Evolutionary conservation across 768 basidiomycete genomes (phyloP).

Genomic region (Boletus rufocinnamomeus): DNA sequence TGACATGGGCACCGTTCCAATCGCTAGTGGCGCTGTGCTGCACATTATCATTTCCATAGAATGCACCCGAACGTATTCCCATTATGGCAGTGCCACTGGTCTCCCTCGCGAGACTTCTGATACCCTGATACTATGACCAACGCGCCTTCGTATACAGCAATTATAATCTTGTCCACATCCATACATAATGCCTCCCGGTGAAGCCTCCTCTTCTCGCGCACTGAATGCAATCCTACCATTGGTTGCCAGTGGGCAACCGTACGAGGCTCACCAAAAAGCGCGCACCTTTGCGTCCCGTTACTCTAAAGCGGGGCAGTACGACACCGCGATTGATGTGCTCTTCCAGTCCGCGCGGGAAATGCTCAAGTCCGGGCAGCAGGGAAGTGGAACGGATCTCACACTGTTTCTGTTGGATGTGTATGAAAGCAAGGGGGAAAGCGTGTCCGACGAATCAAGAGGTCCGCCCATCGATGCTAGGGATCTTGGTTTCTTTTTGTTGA

Average conservation of each 20-base stretch:
- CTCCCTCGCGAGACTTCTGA: slow-evolving; percentile 21
- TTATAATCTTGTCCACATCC: slow-evolving; percentile 6
- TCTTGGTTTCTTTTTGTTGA: background rate
- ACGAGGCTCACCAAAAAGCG: slow-evolving; percentile 96
- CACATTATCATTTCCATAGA: background rate
- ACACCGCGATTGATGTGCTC: slow-evolving; percentile 88
- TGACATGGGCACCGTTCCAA: background rate
- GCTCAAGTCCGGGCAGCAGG: slow-evolving; percentile 83
- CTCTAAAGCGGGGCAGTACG: slow-evolving; percentile 75
- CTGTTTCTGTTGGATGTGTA: slow-evolving; percentile 83
- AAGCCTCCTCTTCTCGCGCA: slow-evolving; percentile 58
- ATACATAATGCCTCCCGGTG: slow-evolving; percentile 27
- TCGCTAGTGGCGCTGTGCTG: slow-evolving; percentile 2
- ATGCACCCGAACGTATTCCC: background rate
- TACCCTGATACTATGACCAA: slow-evolving; percentile 12
- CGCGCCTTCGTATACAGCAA: background rate
- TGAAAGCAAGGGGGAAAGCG: slow-evolving; percentile 66
- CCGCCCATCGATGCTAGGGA: slow-evolving; percentile 28
- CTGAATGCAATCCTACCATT: slow-evolving; percentile 75
- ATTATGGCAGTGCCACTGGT: slow-evolving; percentile 13
- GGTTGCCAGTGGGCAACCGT: slow-evolving; percentile 68
- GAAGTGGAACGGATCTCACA: slow-evolving; percentile 87
- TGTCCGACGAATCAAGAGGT: slow-evolving; percentile 85
- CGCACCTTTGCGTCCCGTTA: slow-evolving; percentile 92
- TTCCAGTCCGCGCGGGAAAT: slow-evolving; percentile 89